These are phyloP conservation scores for Penicillium sp. DNA, from an alignment of 2,329 filamentous ascomycete species.

Conservation along the genomic window DNA sequence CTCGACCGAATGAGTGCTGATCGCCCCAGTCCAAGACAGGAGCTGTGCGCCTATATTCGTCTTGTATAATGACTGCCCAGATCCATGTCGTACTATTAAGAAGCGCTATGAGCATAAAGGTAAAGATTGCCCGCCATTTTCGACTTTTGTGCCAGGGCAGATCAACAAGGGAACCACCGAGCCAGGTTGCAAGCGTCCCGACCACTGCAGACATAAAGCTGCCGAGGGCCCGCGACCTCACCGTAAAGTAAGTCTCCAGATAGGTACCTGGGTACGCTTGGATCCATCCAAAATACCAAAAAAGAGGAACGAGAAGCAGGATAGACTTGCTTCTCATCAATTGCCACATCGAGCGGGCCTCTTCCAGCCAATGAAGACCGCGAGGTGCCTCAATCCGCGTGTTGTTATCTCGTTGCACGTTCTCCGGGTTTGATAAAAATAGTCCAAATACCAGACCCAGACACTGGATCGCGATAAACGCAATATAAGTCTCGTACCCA, in stretches of 20 bases:
- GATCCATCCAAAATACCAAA: constrained; percentile 35
- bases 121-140: too few species aligned
- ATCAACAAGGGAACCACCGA: constrained; percentile 39
- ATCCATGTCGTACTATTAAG: too few species aligned
- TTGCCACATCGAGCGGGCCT: constrained; percentile 40
- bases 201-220: constrained; percentile 28
- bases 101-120: too few species aligned
- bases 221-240: constrained; percentile 42
- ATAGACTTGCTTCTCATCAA: constrained; percentile 35
- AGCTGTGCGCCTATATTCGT: too few species aligned
- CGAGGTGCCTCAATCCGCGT: constrained; percentile 33
- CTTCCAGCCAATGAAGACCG: constrained; percentile 10
- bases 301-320: constrained; percentile 36
- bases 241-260: constrained; percentile 46
- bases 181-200: constrained; percentile 12
- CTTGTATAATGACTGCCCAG: too few species aligned
- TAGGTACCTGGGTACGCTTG: constrained; percentile 47
- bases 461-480: constrained; percentile 51
- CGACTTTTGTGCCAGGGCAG: constrained; percentile 36
- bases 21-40: too few species aligned
- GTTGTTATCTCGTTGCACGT: constrained; percentile 47
- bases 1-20: too few species aligned
- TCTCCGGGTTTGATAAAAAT: constrained; percentile 47
- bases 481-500: constrained; percentile 42
- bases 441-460: constrained; percentile 46